Conservation (phyloP, 345 rosid species). For the Stellera chamaejasme region DNA sequence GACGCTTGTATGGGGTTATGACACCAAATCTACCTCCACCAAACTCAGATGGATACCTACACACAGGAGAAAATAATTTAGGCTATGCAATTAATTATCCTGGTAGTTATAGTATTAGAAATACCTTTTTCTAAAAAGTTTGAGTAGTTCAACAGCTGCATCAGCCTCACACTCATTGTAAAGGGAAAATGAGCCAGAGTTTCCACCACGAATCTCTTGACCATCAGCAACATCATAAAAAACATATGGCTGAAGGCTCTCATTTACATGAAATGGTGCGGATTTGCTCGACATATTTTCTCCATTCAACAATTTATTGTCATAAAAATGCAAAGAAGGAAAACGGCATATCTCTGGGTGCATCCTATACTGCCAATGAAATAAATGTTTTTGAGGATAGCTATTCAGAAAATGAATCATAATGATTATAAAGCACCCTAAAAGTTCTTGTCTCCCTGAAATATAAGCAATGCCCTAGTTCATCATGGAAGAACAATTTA, state of each 20-base stretch:
- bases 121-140: conserved; percentile 64
- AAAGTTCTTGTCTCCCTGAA: too few relatives aligned
- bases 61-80: conserved; percentile 5
- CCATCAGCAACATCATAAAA: conserved; percentile 83
- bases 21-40: conserved; percentile 73
- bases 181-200: conserved; percentile 65
- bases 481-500: too few relatives aligned
- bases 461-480: too few relatives aligned
- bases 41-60: conserved; percentile 78
- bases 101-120: conserved; percentile 2
- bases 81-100: background rate
- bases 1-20: conserved; percentile 85
- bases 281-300: conserved; percentile 52
- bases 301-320: conserved; percentile 77
- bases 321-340: conserved; percentile 89
- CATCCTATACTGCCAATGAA: conserved; percentile 88
- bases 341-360: conserved; percentile 92
- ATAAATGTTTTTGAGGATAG: background rate
- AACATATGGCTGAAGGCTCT: conserved; percentile 71
- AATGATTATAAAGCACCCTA: too few relatives aligned
- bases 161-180: conserved; percentile 85
- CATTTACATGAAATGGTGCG: conserved; percentile 62
- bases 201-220: conserved; percentile 62
- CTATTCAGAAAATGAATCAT: too few relatives aligned
- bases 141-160: conserved; percentile 77